phyloP scores from a whole-genome alignment of 179 eudicot genomes.

The Silene coronaria region DNA sequence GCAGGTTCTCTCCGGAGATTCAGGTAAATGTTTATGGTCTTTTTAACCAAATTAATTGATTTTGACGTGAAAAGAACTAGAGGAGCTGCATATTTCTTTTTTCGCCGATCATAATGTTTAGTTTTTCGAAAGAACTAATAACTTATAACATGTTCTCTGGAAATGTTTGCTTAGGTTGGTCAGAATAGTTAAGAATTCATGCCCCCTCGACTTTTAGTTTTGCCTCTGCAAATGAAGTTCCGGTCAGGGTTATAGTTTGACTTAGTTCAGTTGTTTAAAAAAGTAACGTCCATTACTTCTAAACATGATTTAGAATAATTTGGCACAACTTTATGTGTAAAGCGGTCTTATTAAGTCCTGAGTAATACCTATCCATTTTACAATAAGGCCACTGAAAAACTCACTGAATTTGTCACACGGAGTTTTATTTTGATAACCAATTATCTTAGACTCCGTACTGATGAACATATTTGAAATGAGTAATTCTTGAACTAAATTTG shows the following conservation, averaged over 20 bases:
- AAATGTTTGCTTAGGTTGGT: not conserved
- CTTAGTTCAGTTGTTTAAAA: not conserved
- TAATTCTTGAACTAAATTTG: no score
- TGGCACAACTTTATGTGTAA: no score
- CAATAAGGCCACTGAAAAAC: no score
- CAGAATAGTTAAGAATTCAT: not conserved
- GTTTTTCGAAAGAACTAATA: not conserved
- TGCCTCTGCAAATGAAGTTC: not conserved
- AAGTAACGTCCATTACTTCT: not conserved
- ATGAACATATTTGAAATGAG: not conserved
- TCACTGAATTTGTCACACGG: no score
- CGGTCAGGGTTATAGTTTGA: not conserved
- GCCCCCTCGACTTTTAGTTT: not conserved
- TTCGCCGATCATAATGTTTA: no score
- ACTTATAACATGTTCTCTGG: not conserved
- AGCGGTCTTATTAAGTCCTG: no score
- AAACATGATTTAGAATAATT: not conserved
- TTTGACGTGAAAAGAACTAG: not conserved
- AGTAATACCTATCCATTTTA: no score
- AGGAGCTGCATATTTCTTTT: not conserved
- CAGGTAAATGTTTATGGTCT: slow-evolving; percentile 17
- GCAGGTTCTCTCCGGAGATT: slow-evolving; percentile 38
- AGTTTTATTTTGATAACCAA: no score
- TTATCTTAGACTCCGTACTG: no score
- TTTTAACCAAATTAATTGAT: not conserved